Conservation (phyloP, 306 rosid genomes). For the Pueraria montana region DNA sequence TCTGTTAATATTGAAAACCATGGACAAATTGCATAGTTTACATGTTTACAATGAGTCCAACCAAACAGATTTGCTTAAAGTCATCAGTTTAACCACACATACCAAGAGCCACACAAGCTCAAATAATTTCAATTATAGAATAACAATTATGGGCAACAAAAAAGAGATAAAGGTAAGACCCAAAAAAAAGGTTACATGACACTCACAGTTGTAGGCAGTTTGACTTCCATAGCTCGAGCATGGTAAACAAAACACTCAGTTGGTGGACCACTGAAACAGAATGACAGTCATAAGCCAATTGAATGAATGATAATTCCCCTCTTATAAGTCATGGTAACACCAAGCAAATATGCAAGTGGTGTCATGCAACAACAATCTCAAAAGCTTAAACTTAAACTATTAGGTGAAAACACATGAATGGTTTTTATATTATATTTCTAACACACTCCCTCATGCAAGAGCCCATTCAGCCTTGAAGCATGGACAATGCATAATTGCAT, state of each 20-base stretch:
- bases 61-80: no score
- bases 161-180: background rate
- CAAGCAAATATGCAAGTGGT: slow-evolving; percentile 30
- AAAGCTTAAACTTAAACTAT: background rate
- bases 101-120: slow-evolving; percentile 4
- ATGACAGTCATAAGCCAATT: slow-evolving; percentile 49
- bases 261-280: slow-evolving; percentile 90
- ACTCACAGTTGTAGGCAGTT: slow-evolving; percentile 69
- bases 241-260: slow-evolving; percentile 93
- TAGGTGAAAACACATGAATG: background rate
- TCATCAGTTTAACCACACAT: no score
- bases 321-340: slow-evolving; percentile 36
- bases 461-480: background rate
- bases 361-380: background rate
- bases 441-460: background rate
- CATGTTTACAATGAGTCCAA: no score
- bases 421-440: background rate
- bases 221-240: slow-evolving; percentile 85
- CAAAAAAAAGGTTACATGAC: slow-evolving; percentile 1
- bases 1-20: no score
- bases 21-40: no score
- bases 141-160: slow-evolving; percentile 30
- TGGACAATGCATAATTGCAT: background rate
- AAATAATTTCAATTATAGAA: slow-evolving; percentile 23
- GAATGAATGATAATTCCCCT: slow-evolving; percentile 22